Percentiles rank a stretch among this genome's conserved stretches.
Evolutionary conservation across 768 basidiomycete species (phyloP).

Genomic region (Tulasnella sp.): DNA sequence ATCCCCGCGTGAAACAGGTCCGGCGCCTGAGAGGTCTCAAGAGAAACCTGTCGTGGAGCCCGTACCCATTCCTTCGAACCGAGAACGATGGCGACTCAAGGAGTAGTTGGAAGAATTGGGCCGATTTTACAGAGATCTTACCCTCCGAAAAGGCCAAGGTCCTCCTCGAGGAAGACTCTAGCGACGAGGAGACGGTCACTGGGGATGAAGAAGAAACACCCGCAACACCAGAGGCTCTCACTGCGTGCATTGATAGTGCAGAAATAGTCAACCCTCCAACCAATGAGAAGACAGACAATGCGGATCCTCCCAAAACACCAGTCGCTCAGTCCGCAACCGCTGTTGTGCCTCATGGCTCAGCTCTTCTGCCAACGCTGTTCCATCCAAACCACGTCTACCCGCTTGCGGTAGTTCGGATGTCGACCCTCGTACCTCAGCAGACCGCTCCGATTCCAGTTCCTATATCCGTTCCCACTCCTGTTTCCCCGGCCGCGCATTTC

Average conservation of each 20-base stretch:
- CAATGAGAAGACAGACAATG: slow-evolving; percentile 30
- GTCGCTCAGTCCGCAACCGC: slow-evolving; percentile 41
- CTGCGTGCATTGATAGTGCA: not conserved
- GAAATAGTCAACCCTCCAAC: not conserved
- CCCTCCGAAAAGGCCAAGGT: slow-evolving; percentile 3
- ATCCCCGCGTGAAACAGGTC: slow-evolving; percentile 67
- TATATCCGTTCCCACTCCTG: slow-evolving; percentile 72
- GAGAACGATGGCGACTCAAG: slow-evolving; percentile 10
- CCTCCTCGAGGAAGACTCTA: not conserved
- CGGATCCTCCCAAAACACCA: slow-evolving; percentile 45
- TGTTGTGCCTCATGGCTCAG: slow-evolving; percentile 65
- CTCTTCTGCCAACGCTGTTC: slow-evolving; percentile 64
- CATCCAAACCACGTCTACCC: slow-evolving; percentile 37
- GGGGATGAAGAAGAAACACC: not conserved
- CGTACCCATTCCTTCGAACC: slow-evolving; percentile 13
- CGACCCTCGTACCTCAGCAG: not conserved
- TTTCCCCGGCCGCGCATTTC: slow-evolving; percentile 70
- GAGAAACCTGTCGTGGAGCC: slow-evolving; percentile 43
- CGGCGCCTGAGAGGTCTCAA: slow-evolving; percentile 66
- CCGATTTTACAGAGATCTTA: slow-evolving; percentile 8
- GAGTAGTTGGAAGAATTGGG: slow-evolving; percentile 8
- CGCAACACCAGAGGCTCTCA: not conserved
- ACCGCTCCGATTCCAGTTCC: slow-evolving; percentile 28
- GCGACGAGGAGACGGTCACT: slow-evolving; percentile 17
- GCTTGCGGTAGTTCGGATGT: not conserved